Evolutionary conservation across 2,329 filamentous ascomycete species (phyloP), one percentile per base, ranked within the genome.

Genomic region (Bipolaris sorokiniana): DNA sequence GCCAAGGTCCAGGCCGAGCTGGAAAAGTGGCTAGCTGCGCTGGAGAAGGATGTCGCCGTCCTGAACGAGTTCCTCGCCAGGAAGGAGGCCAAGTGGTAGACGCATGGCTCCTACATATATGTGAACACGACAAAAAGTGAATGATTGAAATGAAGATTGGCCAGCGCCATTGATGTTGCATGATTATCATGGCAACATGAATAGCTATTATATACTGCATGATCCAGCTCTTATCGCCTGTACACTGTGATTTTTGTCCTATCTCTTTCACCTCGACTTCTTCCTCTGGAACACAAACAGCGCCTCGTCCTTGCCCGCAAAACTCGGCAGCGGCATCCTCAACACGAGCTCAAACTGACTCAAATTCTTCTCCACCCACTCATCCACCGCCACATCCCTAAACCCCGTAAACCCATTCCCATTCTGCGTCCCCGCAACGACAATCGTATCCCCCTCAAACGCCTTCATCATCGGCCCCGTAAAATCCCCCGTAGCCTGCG

Each of bases 11-110:
- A 82, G 48, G 73, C 78, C 53, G 86, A 90, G 72, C 77, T 97
- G 70, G 79, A 83, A 67, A 79, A 81, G 62, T 97, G 94, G 84
- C 82, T 98, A 60, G 80, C 78, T n/a, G 86, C 89, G 7, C 81
- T 98, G 69, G 88, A 95, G 80, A 88, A 88, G 77, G 84, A 89
- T 67, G 88, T 97, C 47, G 80, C 68, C n/a, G 93, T 96, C 68
- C 79, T 98, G 73, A 87, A 89, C 74, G 77, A 76, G 44, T 90
- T 90, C 48, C 61, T 71, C 51, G 63, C 65, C 11, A 69, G 59
- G 56, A 73, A 73, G 63, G 69, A 73, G 60, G 68, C 68, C 13
- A 73, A 72, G 66, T 72, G 71, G 71, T 72, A 71, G 56, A 56
- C 28, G 9, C 20, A 42, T 9, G 7, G 42, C 18, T 15, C 10